phyloP scores from a whole-genome alignment of 495 filamentous ascomycete genomes.

The Collariella sp. region DNA sequence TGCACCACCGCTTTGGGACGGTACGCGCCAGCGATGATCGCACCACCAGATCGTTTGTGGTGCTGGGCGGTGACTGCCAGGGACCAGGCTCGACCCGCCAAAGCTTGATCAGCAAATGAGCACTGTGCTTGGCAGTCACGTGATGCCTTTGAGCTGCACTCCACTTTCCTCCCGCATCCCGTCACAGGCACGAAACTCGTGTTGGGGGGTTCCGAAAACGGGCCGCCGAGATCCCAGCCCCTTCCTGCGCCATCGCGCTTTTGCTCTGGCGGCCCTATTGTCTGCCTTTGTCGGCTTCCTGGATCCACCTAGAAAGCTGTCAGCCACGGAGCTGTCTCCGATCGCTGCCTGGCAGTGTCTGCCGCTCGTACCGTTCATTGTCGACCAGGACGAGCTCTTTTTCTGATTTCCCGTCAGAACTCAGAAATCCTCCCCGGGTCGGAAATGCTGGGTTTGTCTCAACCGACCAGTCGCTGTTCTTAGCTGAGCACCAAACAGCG shows the following conservation, averaged over 20 bases:
- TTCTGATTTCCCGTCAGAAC: too few relatives aligned
- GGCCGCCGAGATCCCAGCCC: not conserved
- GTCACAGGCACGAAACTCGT: conserved; percentile 4
- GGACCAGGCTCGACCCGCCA: not conserved
- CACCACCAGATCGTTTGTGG: not conserved
- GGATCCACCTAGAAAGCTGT: too few relatives aligned
- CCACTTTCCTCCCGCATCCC: conserved; percentile 21
- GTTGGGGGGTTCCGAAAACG: not conserved
- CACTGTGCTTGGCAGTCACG: conserved; percentile 19
- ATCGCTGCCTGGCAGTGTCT: too few relatives aligned
- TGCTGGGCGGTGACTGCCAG: not conserved
- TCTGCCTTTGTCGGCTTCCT: not conserved
- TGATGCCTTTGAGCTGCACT: conserved; percentile 18
- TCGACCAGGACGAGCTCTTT: too few relatives aligned
- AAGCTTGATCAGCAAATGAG: conserved; percentile 13
- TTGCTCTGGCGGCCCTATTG: not conserved
- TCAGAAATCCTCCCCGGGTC: too few relatives aligned
- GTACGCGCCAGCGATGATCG: not conserved
- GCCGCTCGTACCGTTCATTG: too few relatives aligned
- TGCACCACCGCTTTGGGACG: not conserved
- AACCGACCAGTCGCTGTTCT: too few relatives aligned
- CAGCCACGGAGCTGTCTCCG: too few relatives aligned
- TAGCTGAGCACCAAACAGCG: too few relatives aligned
- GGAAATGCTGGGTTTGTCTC: too few relatives aligned
- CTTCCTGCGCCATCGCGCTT: not conserved